Evolutionary conservation across 257 asterid species (phyloP), one percentile per base, ranked within the genome.

Genomic region (Solanum tarapatanum): DNA sequence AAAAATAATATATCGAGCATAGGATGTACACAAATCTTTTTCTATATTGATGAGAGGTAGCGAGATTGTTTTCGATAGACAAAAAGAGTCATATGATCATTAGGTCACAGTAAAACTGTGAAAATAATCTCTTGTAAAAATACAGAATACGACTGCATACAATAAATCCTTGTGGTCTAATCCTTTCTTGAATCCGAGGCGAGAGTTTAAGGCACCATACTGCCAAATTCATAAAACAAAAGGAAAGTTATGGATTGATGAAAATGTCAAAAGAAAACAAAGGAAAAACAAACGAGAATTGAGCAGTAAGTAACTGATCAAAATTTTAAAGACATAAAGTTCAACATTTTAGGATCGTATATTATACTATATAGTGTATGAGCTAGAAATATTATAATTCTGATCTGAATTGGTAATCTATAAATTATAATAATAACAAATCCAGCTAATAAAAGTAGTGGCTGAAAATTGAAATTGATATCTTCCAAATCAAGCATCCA

Each of bases 121-220:
- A 24, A 64, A 64, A 24, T 2, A 60, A 23, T 2, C 0, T 9
- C 32, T 64, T n/a, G 3, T 2, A 10, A n/a, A 64, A 64, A 64
- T 64, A 24, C 7, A 2, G 0, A 0, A n/a, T 62, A 1, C 1
- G 0, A 4, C 2, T 11, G 3, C 1, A 2, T 12, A 68, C 6
- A 13, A 28, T 30, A 28, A 1, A 28, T 9, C 1, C 4, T 24
- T 66, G 19, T 6, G 33, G 8, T 66, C 2, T 0, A 0, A 69
- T 14, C 5, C 37, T 68, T 24, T 24, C 2, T 32, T 11, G 12
- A 66, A 12, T 28, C 0, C 36, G 1, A 7, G 2, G 32, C 3
- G 9, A 12, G 5, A 26, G 5, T 12, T 68, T 26, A 68, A 28
- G 32, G 5, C 74, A 68, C 21, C 10, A 6, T 1, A 26, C 74